Conservation (phyloP, 2,329 filamentous ascomycete species). For the Trichothecium roseum region DNA sequence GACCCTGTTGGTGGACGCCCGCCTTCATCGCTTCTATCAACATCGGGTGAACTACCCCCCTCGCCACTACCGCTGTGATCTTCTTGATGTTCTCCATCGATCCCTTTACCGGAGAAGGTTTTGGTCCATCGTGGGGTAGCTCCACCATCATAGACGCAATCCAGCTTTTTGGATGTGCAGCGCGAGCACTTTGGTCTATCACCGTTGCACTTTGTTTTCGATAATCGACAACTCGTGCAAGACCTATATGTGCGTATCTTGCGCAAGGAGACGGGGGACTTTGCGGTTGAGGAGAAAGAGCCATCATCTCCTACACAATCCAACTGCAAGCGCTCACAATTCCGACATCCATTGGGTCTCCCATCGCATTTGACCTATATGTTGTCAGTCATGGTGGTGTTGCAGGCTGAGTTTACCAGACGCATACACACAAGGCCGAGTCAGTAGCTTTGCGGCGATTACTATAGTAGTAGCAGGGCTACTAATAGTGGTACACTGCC, state of each 20-base stretch:
- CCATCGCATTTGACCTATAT: constrained; percentile 30
- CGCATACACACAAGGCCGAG: too few species aligned
- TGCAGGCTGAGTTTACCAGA: not conserved
- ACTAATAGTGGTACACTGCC: too few species aligned
- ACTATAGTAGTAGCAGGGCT: too few species aligned
- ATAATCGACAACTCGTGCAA: constrained; percentile 26
- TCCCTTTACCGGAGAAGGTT: too few species aligned
- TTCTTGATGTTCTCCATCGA: too few species aligned
- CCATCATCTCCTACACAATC: constrained; percentile 27
- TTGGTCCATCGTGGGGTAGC: too few species aligned
- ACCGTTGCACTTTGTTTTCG: constrained; percentile 31
- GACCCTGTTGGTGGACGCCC: too few species aligned
- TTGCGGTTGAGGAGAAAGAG: constrained; percentile 6
- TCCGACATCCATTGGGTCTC: constrained; percentile 29
- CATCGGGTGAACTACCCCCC: too few species aligned
- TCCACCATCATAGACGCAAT: constrained; percentile 27
- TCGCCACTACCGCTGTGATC: too few species aligned
- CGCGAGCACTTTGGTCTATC: constrained; percentile 26
- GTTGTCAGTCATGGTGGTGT: constrained; percentile 1
- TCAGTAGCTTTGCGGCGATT: too few species aligned
- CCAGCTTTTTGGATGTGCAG: constrained; percentile 20
- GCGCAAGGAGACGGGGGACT: constrained; percentile 18
- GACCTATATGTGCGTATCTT: constrained; percentile 31
- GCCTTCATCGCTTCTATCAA: too few species aligned
- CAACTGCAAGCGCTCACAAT: constrained; percentile 30